These are phyloP conservation scores for Clarireedia paspali DNA, from an alignment of 2,329 filamentous ascomycete species.

Conservation along the genomic window DNA sequence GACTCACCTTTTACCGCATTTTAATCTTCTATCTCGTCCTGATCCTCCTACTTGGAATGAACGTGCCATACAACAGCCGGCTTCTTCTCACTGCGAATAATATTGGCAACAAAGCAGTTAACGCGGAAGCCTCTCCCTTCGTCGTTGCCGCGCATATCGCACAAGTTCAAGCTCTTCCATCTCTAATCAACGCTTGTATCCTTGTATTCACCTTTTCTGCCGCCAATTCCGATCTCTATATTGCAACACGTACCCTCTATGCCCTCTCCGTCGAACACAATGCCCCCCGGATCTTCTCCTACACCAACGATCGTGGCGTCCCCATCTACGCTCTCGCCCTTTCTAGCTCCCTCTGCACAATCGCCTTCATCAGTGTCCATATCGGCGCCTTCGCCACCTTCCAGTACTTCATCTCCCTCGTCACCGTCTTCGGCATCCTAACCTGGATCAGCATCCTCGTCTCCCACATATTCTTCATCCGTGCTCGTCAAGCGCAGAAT, in stretches of 20 bases:
- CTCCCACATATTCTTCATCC: constrained; percentile 59
- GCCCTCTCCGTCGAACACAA: constrained; percentile 60
- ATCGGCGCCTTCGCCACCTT: constrained; percentile 57
- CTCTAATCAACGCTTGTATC: constrained; percentile 61
- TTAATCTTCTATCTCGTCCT: constrained; percentile 57
- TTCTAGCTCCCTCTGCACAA: constrained; percentile 45
- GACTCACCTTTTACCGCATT: constrained; percentile 54
- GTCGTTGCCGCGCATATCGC: constrained; percentile 56
- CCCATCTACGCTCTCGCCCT: constrained; percentile 38
- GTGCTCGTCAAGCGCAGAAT: constrained; percentile 52
- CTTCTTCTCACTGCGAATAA: constrained; percentile 34
- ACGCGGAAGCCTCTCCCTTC: constrained; percentile 42
- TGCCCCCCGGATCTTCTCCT: constrained; percentile 50
- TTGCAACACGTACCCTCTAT: constrained; percentile 61
- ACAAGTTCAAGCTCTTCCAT: constrained; percentile 54
- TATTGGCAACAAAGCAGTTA: constrained; percentile 37
- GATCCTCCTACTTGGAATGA: constrained; percentile 51
- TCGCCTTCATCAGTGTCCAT: constrained; percentile 59
- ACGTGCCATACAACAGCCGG: constrained; percentile 50
- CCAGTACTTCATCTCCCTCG: constrained; percentile 64
- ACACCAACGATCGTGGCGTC: constrained; percentile 49
- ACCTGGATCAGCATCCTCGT: constrained; percentile 48
- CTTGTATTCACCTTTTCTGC: constrained; percentile 59
- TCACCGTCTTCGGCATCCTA: constrained; percentile 30
- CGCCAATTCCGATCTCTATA: constrained; percentile 54